Percentiles rank a stretch among this genome's conserved stretches.
These are phyloP conservation scores for Septoria linicola DNA, from an alignment of 2,329 filamentous ascomycete species.

Conservation along the genomic window DNA sequence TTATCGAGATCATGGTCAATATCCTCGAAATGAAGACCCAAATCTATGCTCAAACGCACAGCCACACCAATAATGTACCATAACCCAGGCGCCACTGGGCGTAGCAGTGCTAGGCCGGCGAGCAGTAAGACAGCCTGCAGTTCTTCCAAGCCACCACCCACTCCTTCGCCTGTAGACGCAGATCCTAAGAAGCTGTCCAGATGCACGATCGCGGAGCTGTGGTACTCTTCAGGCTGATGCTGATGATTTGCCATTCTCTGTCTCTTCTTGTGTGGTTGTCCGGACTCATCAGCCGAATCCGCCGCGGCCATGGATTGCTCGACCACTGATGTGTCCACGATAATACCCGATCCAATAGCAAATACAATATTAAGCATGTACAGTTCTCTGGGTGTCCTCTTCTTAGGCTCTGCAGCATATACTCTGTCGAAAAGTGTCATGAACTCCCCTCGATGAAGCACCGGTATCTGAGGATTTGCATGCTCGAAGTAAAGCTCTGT, in stretches of 20 bases:
- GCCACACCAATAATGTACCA: constrained; percentile 98
- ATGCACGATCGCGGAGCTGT: constrained; percentile 89
- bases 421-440: constrained; percentile 82
- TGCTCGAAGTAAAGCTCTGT: constrained; percentile 90
- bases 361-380: constrained; percentile 97
- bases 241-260: constrained; percentile 53
- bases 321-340: constrained; percentile 59
- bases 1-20: constrained; percentile 58
- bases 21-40: constrained; percentile 91
- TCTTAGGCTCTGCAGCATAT: constrained; percentile 66
- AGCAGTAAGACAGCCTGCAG: constrained; percentile 88
- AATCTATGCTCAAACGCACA: constrained; percentile 82
- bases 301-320: constrained; percentile 27
- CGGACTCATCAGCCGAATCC: constrained; percentile 33
- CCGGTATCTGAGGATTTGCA: constrained; percentile 92
- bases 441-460: constrained; percentile 85
- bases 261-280: constrained; percentile 43
- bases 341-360: constrained; percentile 91
- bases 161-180: constrained; percentile 61
- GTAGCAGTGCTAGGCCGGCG: constrained; percentile 84
- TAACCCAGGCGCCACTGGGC: constrained; percentile 86
- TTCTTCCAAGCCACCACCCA: constrained; percentile 87
- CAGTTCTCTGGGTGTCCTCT: constrained; percentile 73
- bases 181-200: constrained; percentile 79
- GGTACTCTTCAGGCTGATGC: constrained; percentile 88